phyloP scores from a whole-genome alignment of 2,329 filamentous ascomycete species.

The Mycosphaerelloides madeirae region DNA sequence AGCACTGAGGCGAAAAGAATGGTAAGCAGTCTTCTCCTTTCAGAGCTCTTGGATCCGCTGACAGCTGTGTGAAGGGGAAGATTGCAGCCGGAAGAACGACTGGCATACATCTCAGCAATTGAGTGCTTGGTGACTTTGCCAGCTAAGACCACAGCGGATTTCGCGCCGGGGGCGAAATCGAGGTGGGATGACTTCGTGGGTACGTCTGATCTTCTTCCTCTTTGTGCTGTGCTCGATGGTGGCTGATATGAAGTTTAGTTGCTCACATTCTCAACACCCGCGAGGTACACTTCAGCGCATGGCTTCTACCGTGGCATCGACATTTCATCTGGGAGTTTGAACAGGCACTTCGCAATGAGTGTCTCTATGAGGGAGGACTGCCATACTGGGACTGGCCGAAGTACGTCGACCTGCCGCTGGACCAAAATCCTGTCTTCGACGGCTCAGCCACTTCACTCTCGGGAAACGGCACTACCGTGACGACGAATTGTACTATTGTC shows the following conservation, averaged over 20 bases:
- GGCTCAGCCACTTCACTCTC: constrained; percentile 44
- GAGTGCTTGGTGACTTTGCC: constrained; percentile 18
- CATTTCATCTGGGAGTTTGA: constrained; percentile 39
- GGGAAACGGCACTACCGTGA: constrained; percentile 20
- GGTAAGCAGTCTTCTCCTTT: too few relatives aligned
- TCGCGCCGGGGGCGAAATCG: constrained; percentile 14
- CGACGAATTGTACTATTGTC: neutral
- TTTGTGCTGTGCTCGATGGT: neutral
- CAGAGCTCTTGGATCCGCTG: too few relatives aligned
- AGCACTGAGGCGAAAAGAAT: too few relatives aligned
- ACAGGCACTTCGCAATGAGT: constrained; percentile 37
- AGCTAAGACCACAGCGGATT: constrained; percentile 4
- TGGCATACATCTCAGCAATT: constrained; percentile 16
- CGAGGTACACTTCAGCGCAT: neutral
- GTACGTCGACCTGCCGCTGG: neutral
- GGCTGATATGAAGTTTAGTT: neutral
- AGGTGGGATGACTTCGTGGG: constrained; percentile 20
- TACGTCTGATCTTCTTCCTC: neutral
- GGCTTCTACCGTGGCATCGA: constrained; percentile 4
- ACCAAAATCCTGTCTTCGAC: constrained; percentile 47
- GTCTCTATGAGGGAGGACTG: constrained; percentile 32
- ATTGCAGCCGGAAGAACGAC: constrained; percentile 10
- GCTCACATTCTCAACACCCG: constrained; percentile 3
- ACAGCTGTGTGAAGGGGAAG: constrained; percentile 12
- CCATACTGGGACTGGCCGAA: constrained; percentile 5